Evolutionary conservation across 352 stramenopile genomes (phyloP).

Genomic region (Phytophthora citrophthora): DNA sequence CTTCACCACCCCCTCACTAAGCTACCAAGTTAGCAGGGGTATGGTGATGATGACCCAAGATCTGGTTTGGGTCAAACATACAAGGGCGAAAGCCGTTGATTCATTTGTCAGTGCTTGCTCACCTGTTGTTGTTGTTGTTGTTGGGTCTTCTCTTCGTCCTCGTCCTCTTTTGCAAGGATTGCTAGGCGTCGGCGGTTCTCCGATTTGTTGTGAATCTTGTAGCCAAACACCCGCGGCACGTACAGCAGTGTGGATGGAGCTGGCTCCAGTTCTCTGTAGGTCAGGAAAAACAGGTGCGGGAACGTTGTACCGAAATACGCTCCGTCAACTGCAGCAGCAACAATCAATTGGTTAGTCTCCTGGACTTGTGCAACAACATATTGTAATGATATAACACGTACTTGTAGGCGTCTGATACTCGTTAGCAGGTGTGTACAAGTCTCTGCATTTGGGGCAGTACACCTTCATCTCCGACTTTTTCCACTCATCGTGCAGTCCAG

Average conservation of each 20-base stretch:
- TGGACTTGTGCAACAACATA: constrained; percentile 9
- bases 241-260: constrained; percentile 84
- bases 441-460: constrained; percentile 89
- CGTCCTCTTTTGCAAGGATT: constrained; percentile 82
- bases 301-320: constrained; percentile 99
- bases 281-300: constrained; percentile 98
- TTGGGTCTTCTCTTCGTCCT: constrained; percentile 74
- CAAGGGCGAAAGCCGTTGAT: constrained; percentile 34
- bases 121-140: constrained; percentile 80
- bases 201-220: constrained; percentile 92
- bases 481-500: constrained; percentile 87
- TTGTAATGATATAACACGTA: constrained; percentile 34
- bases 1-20: constrained; percentile 9
- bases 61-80: constrained; percentile 16
- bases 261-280: constrained; percentile 94
- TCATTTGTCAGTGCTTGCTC: constrained; percentile 48
- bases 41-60: neutral
- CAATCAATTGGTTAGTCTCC: constrained; percentile 7
- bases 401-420: constrained; percentile 87
- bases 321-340: constrained; percentile 84
- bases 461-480: constrained; percentile 93
- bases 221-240: constrained; percentile 92
- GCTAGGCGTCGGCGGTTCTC: constrained; percentile 84
- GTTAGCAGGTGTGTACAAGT: constrained; percentile 85
- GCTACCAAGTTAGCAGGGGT: constrained; percentile 7